Conservation (phyloP, 306 rosid genomes). For the Parietaria judaica region DNA sequence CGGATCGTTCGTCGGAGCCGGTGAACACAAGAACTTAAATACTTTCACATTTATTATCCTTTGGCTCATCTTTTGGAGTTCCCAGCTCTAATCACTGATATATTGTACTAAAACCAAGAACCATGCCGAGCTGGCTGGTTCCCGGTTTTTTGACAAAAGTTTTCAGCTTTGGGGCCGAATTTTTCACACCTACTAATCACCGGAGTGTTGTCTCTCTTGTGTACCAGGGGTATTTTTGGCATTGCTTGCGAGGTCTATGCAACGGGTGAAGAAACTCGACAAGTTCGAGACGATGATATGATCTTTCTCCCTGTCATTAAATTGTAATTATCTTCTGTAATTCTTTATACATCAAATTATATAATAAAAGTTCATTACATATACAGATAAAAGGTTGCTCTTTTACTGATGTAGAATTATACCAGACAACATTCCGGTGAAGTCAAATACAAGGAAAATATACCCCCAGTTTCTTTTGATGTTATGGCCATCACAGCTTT, state of each 20-base stretch:
- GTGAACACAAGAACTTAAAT: slow-evolving; percentile 27
- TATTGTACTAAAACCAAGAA: too few species aligned
- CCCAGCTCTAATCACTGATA: background rate
- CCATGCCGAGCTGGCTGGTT: too few species aligned
- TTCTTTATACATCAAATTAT: background rate
- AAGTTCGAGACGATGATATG: slow-evolving; percentile 74
- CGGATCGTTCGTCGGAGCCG: slow-evolving; percentile 86
- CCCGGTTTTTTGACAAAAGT: background rate
- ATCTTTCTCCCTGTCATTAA: slow-evolving; percentile 3
- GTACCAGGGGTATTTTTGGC: slow-evolving; percentile 55
- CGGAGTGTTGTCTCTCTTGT: slow-evolving; percentile 11
- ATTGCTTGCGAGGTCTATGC: slow-evolving; percentile 59
- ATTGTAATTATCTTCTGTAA: background rate
- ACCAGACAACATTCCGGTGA: too few species aligned
- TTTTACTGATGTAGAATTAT: too few species aligned
- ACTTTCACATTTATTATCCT: background rate
- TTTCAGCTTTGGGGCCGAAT: background rate
- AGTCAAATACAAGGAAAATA: too few species aligned
- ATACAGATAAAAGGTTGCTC: background rate
- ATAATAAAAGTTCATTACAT: slow-evolving; percentile 2
- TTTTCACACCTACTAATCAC: background rate
- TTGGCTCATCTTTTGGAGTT: background rate
- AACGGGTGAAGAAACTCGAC: slow-evolving; percentile 61
- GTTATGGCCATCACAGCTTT: too few species aligned
- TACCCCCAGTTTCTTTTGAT: too few species aligned